phyloP scores from a whole-genome alignment of 2,329 filamentous ascomycete species.

The Aspergillus aculeatus region DNA sequence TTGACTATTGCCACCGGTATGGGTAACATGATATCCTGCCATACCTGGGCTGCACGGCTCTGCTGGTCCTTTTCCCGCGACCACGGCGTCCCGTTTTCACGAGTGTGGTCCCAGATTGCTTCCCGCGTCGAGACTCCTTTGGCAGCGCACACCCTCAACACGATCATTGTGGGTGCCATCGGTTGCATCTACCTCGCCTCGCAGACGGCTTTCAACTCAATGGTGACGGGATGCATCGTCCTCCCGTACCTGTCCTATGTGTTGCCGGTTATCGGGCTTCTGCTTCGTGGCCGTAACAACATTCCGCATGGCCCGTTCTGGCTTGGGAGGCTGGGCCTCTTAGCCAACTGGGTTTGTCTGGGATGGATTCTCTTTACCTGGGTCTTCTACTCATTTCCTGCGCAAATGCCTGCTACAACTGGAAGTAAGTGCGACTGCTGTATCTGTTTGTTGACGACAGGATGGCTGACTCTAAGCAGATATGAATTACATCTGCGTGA shows the following conservation, averaged over 20 bases:
- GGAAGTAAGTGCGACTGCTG: slow-evolving; percentile 25
- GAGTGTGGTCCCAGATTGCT: slow-evolving; percentile 43
- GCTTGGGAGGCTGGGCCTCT: slow-evolving; percentile 43
- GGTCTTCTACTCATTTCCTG: slow-evolving; percentile 36
- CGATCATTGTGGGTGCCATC: slow-evolving; percentile 46
- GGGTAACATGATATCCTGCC: slow-evolving; percentile 47
- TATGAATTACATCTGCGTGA: slow-evolving; percentile 42
- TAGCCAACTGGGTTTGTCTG: slow-evolving; percentile 45
- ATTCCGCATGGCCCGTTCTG: slow-evolving; percentile 48
- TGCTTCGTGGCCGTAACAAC: slow-evolving; percentile 44
- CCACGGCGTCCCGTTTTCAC: slow-evolving; percentile 47
- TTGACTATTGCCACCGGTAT: slow-evolving; percentile 49
- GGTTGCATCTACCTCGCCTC: slow-evolving; percentile 50
- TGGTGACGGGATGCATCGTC: slow-evolving; percentile 47
- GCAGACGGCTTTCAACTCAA: slow-evolving; percentile 43
- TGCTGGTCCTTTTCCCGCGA: slow-evolving; percentile 56
- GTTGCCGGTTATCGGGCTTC: slow-evolving; percentile 48
- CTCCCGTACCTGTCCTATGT: slow-evolving; percentile 51
- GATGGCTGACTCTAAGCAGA: slow-evolving; percentile 14
- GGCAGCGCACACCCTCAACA: slow-evolving; percentile 45
- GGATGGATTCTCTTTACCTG: slow-evolving; percentile 46
- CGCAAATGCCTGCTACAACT: slow-evolving; percentile 27
- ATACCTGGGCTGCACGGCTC: slow-evolving; percentile 52
- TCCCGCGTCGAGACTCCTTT: slow-evolving; percentile 46
- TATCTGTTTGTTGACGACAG: background rate